A percentile compares a stretch with the other conserved stretches of the same genome.
These are phyloP conservation scores for Kregervanrija fluxuum DNA, from an alignment of 805 yeast species.

Conservation along the genomic window DNA sequence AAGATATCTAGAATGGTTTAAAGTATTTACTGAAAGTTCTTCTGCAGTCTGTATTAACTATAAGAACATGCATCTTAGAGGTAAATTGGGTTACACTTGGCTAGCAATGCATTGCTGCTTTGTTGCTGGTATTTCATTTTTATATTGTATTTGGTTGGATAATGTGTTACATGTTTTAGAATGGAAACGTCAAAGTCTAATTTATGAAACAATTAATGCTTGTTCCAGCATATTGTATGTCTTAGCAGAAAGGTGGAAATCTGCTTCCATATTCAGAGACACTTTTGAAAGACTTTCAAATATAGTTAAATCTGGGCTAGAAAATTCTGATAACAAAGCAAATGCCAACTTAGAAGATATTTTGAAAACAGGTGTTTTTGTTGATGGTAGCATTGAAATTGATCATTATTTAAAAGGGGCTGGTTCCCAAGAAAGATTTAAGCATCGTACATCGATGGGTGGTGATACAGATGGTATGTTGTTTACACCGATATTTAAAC, in stretches of 20 bases:
- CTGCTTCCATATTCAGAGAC: slow-evolving; percentile 22
- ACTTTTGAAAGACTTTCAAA: slow-evolving; percentile 24
- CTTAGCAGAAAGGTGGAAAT: slow-evolving; percentile 24
- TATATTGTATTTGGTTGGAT: slow-evolving; percentile 29
- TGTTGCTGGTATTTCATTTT: slow-evolving; percentile 26
- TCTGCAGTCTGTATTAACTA: slow-evolving; percentile 25
- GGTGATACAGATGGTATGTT: slow-evolving; percentile 6
- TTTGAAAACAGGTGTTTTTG: slow-evolving; percentile 7
- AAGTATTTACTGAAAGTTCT: slow-evolving; percentile 26
- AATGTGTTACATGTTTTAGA: slow-evolving; percentile 16
- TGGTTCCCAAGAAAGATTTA: slow-evolving; percentile 1
- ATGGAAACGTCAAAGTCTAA: slow-evolving; percentile 18
- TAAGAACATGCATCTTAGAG: slow-evolving; percentile 20
- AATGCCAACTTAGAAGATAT: background rate
- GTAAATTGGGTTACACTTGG: slow-evolving; percentile 26
- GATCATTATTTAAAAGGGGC: slow-evolving; percentile 9
- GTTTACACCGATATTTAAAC: background rate
- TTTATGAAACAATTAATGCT: slow-evolving; percentile 25
- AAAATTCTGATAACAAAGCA: background rate
- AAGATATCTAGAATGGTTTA: slow-evolving; percentile 26
- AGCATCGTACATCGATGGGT: background rate
- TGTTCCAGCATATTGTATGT: slow-evolving; percentile 25
- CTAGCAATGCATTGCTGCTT: slow-evolving; percentile 26
- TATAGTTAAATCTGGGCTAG: slow-evolving; percentile 2
- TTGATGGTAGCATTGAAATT: slow-evolving; percentile 11